These are phyloP conservation scores for Mucor racemosus DNA, from an alignment of 371 early-diverging fungal genomes.

Conservation along the genomic window DNA sequence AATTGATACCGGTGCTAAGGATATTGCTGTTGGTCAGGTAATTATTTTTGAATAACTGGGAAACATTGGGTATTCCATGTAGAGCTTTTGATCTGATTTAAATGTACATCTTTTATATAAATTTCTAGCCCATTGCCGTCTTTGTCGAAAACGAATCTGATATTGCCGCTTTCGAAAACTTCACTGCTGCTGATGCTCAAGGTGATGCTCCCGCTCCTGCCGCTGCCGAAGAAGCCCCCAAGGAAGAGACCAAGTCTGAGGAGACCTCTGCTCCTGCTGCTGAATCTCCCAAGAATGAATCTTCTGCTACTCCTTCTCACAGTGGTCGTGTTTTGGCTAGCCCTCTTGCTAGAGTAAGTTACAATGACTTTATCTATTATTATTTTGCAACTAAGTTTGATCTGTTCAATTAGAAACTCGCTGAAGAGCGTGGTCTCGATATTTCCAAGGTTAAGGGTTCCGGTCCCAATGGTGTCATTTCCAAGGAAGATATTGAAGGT, in stretches of 20 bases:
- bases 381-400: not conserved
- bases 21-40: constrained; percentile 78
- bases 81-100: not conserved
- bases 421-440: constrained; percentile 81
- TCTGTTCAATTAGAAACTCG: constrained; percentile 65
- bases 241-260: constrained; percentile 24
- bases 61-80: not conserved
- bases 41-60: not conserved
- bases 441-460: constrained; percentile 83
- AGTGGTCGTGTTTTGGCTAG: constrained; percentile 62
- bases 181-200: constrained; percentile 49
- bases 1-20: constrained; percentile 85
- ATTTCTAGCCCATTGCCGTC: constrained; percentile 83
- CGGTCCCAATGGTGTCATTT: constrained; percentile 90
- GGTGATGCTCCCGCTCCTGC: constrained; percentile 48
- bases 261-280: constrained; percentile 5
- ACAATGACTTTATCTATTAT: not conserved
- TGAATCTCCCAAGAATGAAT: constrained; percentile 12
- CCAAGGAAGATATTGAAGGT: constrained; percentile 89
- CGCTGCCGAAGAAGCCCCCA: constrained; percentile 28
- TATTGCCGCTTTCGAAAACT: constrained; percentile 86
- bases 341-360: constrained; percentile 77
- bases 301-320: constrained; percentile 34
- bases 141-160: constrained; percentile 91
- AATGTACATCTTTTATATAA: not conserved